Conservation (phyloP, 768 basidiomycete species). For the Cystofilobasidium bisporidii region DNA sequence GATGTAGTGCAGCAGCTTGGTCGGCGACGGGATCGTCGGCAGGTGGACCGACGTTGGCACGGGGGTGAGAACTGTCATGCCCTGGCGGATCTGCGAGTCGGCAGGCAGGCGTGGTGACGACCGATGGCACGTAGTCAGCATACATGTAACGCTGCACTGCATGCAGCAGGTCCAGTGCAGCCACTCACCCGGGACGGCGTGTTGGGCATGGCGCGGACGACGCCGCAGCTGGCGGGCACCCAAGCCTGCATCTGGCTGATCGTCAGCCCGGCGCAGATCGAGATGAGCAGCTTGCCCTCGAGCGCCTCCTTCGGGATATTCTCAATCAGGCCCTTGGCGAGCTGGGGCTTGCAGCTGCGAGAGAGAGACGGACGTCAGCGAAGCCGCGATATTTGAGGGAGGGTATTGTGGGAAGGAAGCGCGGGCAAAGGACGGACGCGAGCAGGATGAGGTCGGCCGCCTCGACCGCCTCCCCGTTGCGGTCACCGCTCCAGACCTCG, state of each 20-base stretch:
- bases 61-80: conserved; percentile 88
- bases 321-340: conserved; percentile 62
- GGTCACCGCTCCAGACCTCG: conserved; percentile 52
- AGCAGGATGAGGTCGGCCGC: conserved; percentile 77
- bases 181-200: conserved; percentile 78
- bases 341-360: conserved; percentile 85
- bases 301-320: conserved; percentile 59
- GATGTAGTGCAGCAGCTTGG: conserved; percentile 73
- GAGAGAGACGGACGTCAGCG: neutral
- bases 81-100: conserved; percentile 75
- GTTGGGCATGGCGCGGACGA: conserved; percentile 96
- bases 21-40: conserved; percentile 50
- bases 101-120: neutral
- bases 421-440: conserved; percentile 52
- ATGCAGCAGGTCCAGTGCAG: neutral
- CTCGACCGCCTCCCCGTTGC: conserved; percentile 61
- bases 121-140: neutral
- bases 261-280: conserved; percentile 94
- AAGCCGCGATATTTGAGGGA: too few species aligned
- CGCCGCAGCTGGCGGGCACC: conserved; percentile 66
- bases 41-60: conserved; percentile 46
- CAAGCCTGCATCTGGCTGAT: conserved; percentile 65
- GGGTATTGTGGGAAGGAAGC: too few species aligned
- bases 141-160: too few species aligned
- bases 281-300: conserved; percentile 82